Evolutionary conservation across 345 rosid genomes (phyloP), one percentile per base, ranked within the genome.

Genomic region (Stellera chamaejasme): DNA sequence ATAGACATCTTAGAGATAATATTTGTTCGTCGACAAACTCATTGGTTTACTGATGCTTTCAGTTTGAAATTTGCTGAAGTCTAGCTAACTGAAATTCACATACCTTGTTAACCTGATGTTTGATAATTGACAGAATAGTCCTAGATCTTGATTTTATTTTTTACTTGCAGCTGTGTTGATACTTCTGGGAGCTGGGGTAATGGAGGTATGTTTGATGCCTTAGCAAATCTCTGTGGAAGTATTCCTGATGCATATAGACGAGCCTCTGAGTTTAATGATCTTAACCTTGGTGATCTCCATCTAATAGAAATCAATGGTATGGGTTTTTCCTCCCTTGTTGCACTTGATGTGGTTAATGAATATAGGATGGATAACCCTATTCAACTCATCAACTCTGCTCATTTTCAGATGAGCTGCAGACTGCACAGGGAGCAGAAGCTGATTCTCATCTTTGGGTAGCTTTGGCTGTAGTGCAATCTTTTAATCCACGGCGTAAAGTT

Each of bases 131-230:
- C 23, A 19, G 23, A 19, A 23, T 16, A 10, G 11, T 36, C 19
- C 8, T 50, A 26, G 25, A 13, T 16, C 10, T 54, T 53, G 61
- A 45, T 46, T 43, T 73, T 36, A 51, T 66, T 62, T 28, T 7
- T 39, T 52, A 32, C 46, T 47, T 49, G 72, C 79, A 90, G 96
- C 63, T 90, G 85, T 61, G 76, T 90, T 46, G 97, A 90, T 62
- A 70, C 79, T 70, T 90, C 96, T 62, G 97, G 96, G 68, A 78
- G 68, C 47, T 90, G 97, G 97, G 94, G 97, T 41, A 83, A 69
- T 60, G 96, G 97, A 57, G 94, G 97, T 65, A 79, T 90, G 88
- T 84, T 90, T 66, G 70, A 79, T 69, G 87, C 89, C 9, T 62
- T 90, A 59, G 74, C 73, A 39, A 81, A 75, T 59, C 72, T 87